Percentiles rank a stretch among this genome's conserved stretches.
phyloP scores from a whole-genome alignment of 768 basidiomycete genomes.

The Macrolepiota albuminosa region DNA sequence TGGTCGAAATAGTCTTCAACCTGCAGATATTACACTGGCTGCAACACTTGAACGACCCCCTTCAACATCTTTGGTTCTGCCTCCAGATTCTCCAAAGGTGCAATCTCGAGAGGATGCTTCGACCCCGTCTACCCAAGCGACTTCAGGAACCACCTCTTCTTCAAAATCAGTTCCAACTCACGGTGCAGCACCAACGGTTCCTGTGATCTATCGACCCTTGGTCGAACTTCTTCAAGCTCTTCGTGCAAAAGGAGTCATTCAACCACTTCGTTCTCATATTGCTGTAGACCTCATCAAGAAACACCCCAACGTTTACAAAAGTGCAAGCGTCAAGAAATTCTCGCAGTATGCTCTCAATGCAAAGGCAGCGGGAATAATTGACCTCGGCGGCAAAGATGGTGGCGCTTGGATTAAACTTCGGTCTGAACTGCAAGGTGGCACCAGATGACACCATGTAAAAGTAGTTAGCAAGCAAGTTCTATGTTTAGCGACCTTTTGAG shows the following conservation, averaged over 20 bases:
- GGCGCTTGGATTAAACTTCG: not conserved
- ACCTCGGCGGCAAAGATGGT: not conserved
- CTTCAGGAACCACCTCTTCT: not conserved
- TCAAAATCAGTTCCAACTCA: not conserved
- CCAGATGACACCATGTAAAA: not conserved
- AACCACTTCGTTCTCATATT: slow-evolving; percentile 31
- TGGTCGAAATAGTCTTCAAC: not conserved
- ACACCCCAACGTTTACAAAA: slow-evolving; percentile 24
- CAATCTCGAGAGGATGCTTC: not conserved
- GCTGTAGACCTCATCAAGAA: slow-evolving; percentile 23
- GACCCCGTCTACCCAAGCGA: not conserved
- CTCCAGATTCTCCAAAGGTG: not conserved
- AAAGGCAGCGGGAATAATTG: not conserved
- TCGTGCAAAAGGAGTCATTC: slow-evolving; percentile 24
- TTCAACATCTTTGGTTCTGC: not conserved
- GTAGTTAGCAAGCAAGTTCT: not conserved
- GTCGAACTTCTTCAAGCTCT: slow-evolving; percentile 25
- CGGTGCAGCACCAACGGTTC: not conserved
- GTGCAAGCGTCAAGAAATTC: slow-evolving; percentile 39
- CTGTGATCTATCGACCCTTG: slow-evolving; percentile 25
- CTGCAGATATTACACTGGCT: not conserved
- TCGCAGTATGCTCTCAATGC: slow-evolving; percentile 35
- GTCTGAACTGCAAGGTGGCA: not conserved
- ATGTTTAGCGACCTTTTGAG: not conserved
- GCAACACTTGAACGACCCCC: not conserved